Conservation (phyloP, 495 filamentous ascomycete species). For the Penicillium nucicola region DNA sequence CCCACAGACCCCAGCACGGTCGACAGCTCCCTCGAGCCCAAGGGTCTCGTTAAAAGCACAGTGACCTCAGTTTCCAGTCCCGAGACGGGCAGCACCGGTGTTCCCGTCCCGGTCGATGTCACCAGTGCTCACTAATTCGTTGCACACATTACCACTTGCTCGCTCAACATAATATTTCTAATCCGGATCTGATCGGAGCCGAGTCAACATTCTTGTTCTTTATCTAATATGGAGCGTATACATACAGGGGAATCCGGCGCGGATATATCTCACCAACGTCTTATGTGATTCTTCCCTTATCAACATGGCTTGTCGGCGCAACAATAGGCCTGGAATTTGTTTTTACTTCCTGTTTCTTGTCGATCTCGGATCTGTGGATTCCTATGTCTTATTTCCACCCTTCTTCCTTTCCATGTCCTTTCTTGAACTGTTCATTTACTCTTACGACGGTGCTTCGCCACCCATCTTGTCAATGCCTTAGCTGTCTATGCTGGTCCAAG, state of each 20-base stretch:
- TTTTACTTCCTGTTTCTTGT: slow-evolving; percentile 16
- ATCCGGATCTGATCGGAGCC: slow-evolving; percentile 24
- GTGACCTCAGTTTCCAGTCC: slow-evolving; percentile 34
- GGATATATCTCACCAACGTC: slow-evolving; percentile 29
- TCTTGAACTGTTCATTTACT: slow-evolving; percentile 17
- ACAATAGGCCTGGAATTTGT: slow-evolving; percentile 28
- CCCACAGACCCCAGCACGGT: slow-evolving; percentile 36
- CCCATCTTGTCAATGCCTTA: slow-evolving; percentile 19
- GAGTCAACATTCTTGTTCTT: slow-evolving; percentile 19
- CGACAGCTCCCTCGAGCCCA: slow-evolving; percentile 29
- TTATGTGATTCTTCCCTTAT: slow-evolving; percentile 19
- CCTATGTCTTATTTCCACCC: slow-evolving; percentile 12
- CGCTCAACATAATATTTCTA: slow-evolving; percentile 36
- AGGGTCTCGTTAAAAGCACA: slow-evolving; percentile 33
- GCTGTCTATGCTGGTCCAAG: slow-evolving; percentile 2
- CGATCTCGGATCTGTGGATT: slow-evolving; percentile 14
- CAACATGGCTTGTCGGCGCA: slow-evolving; percentile 41
- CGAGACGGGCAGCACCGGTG: slow-evolving; percentile 30
- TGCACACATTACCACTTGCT: slow-evolving; percentile 28
- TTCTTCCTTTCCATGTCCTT: slow-evolving; percentile 16
- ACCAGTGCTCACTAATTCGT: slow-evolving; percentile 27
- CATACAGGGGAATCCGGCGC: slow-evolving; percentile 37
- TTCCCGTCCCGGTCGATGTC: slow-evolving; percentile 30
- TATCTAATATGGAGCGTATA: slow-evolving; percentile 43
- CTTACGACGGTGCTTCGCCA: slow-evolving; percentile 18